phyloP scores from a whole-genome alignment of 1,284 basidiomycete genomes.

The Mycena sp. region DNA sequence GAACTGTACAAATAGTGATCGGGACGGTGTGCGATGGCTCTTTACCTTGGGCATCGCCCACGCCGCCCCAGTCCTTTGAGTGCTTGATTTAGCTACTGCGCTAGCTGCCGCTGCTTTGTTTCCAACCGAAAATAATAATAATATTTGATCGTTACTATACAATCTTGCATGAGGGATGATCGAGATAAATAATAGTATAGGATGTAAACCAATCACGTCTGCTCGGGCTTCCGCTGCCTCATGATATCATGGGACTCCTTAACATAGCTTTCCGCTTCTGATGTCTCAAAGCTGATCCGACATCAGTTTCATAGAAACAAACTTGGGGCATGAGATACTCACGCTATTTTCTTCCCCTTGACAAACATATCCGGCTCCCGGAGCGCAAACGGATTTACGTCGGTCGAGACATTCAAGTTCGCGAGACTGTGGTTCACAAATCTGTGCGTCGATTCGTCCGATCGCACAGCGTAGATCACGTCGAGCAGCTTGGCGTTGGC shows the following conservation, averaged over 20 bases:
- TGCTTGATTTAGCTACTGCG: no score
- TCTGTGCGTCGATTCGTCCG: slow-evolving; percentile 94
- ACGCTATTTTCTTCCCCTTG: slow-evolving; percentile 83
- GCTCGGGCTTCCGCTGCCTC: slow-evolving; percentile 28
- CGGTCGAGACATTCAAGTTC: slow-evolving; percentile 78
- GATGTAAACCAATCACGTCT: no score
- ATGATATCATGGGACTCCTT: slow-evolving; percentile 63
- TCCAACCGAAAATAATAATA: no score
- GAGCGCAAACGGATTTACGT: slow-evolving; percentile 92
- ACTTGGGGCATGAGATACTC: slow-evolving; percentile 41
- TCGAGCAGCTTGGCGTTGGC: slow-evolving; percentile 84
- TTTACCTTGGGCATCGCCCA: no score
- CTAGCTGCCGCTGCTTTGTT: no score
- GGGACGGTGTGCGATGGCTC: no score
- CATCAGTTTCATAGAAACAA: slow-evolving; percentile 24
- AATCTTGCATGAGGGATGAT: no score
- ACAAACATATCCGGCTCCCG: slow-evolving; percentile 88
- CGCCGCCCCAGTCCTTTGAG: no score
- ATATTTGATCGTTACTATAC: no score
- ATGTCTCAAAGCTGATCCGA: slow-evolving; percentile 71
- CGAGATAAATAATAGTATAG: no score
- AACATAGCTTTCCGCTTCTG: slow-evolving; percentile 77
- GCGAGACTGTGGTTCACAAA: slow-evolving; percentile 95
- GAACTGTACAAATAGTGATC: no score
- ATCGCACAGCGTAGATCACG: slow-evolving; percentile 89